Percentiles rank a stretch among this genome's conserved stretches.
Evolutionary conservation across 805 yeast species (phyloP).

Genomic region (Teunomyces atbi): DNA sequence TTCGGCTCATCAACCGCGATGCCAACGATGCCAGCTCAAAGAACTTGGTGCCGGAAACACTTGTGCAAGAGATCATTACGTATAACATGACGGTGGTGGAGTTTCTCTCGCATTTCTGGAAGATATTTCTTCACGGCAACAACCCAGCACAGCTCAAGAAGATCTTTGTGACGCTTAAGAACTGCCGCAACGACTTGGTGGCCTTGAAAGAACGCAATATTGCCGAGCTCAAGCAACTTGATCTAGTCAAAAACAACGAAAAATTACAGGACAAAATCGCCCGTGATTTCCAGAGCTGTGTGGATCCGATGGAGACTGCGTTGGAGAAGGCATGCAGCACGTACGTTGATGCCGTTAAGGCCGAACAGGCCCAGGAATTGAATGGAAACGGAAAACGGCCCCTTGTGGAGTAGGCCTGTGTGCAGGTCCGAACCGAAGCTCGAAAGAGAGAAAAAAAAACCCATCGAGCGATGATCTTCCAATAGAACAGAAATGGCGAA

Average conservation of each 20-base stretch:
- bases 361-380: slow-evolving; percentile 12
- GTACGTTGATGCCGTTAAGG: slow-evolving; percentile 29
- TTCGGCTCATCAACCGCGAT: slow-evolving; percentile 31
- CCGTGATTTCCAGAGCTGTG: slow-evolving; percentile 32
- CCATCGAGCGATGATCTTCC: neutral
- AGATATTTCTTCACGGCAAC: slow-evolving; percentile 32
- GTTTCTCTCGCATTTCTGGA: slow-evolving; percentile 45
- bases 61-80: slow-evolving; percentile 33
- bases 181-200: slow-evolving; percentile 28
- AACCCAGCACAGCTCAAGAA: slow-evolving; percentile 39
- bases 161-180: slow-evolving; percentile 35
- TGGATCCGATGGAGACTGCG: slow-evolving; percentile 30
- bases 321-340: slow-evolving; percentile 35
- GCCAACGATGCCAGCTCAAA: slow-evolving; percentile 10
- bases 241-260: slow-evolving; percentile 23
- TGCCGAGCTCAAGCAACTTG: slow-evolving; percentile 12
- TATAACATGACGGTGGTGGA: slow-evolving; percentile 42
- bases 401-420: slow-evolving; percentile 17
- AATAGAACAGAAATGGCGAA: slow-evolving; percentile 31
- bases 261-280: slow-evolving; percentile 32
- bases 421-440: neutral
- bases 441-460: neutral
- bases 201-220: slow-evolving; percentile 25
- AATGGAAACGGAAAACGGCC: slow-evolving; percentile 30
- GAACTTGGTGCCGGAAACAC: slow-evolving; percentile 35